Evolutionary conservation across 129 eudicot species (phyloP).

Genomic region (Calendula officinalis): DNA sequence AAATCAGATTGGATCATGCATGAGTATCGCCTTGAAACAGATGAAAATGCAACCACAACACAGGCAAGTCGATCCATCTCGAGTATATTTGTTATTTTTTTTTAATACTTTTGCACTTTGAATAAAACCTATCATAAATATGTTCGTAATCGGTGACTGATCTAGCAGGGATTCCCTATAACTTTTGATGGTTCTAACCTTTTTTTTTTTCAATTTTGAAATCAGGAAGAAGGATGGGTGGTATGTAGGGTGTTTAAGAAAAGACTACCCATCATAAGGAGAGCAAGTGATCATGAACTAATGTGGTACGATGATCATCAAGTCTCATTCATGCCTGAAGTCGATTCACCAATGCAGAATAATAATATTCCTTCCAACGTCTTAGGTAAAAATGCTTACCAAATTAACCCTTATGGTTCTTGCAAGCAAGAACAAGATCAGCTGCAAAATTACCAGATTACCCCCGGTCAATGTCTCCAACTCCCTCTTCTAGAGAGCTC

Average conservation of each 20-base stretch:
- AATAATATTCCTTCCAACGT: slow-evolving; percentile 32
- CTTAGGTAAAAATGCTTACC: slow-evolving; percentile 23
- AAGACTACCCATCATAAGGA: slow-evolving; percentile 55
- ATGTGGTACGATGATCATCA: slow-evolving; percentile 83
- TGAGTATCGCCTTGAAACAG: slow-evolving; percentile 86
- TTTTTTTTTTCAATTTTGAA: background rate
- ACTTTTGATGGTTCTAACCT: background rate
- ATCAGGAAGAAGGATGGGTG: slow-evolving; percentile 99
- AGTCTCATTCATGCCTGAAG: slow-evolving; percentile 68
- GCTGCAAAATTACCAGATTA: slow-evolving; percentile 45
- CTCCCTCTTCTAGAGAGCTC: slow-evolving; percentile 75
- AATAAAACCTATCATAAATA: background rate
- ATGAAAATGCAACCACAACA: slow-evolving; percentile 68
- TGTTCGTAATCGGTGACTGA: background rate
- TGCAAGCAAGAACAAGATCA: slow-evolving; percentile 61
- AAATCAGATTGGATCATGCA: slow-evolving; percentile 98
- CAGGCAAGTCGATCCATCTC: slow-evolving; percentile 46
- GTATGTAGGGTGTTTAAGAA: slow-evolving; percentile 91
- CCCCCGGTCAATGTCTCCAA: slow-evolving; percentile 56
- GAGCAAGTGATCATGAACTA: slow-evolving; percentile 62
- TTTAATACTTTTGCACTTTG: background rate
- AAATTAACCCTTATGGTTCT: slow-evolving; percentile 36
- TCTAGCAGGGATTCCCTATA: background rate
- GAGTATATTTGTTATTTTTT: background rate
- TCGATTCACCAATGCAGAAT: slow-evolving; percentile 53